A percentile compares a stretch with the other conserved stretches of the same genome.
phyloP scores from a whole-genome alignment of 176 grass and related monocot genomes.

The Metroxylon sagu region DNA sequence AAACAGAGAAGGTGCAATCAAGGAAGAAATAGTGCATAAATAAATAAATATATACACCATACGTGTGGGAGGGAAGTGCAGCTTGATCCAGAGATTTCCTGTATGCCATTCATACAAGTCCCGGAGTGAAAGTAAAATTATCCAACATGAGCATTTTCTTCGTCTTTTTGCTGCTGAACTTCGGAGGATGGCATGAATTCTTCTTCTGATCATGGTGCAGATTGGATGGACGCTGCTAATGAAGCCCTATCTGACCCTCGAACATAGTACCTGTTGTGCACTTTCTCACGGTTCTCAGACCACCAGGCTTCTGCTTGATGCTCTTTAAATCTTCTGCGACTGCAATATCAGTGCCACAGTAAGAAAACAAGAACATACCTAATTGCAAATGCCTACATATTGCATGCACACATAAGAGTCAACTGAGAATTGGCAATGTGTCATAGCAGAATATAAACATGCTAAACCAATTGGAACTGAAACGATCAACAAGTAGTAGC shows the following conservation, averaged over 20 bases:
- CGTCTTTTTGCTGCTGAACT: background rate
- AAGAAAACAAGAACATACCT: too few species aligned
- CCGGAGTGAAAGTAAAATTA: background rate
- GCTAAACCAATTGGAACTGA: too few species aligned
- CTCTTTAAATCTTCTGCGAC: conserved; percentile 83
- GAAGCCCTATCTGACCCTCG: conserved; percentile 62
- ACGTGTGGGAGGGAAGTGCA: background rate
- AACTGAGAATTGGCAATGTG: too few species aligned
- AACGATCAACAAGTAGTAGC: too few species aligned
- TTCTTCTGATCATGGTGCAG: conserved; percentile 29
- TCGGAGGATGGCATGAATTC: background rate
- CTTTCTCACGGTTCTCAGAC: conserved; percentile 84
- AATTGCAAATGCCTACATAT: too few species aligned
- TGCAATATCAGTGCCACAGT: background rate
- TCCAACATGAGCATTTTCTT: background rate
- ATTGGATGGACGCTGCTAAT: conserved; percentile 53
- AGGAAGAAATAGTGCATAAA: background rate
- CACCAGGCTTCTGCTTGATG: conserved; percentile 95
- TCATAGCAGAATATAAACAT: too few species aligned
- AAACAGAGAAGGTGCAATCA: background rate
- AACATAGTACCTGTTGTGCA: conserved; percentile 81
- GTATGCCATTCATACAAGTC: background rate
- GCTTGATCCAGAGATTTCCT: background rate
- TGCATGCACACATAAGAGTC: too few species aligned
- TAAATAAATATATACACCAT: background rate